Conservation (phyloP, 176 grass and related monocot genomes). For the Thinopyrum elongatum region DNA sequence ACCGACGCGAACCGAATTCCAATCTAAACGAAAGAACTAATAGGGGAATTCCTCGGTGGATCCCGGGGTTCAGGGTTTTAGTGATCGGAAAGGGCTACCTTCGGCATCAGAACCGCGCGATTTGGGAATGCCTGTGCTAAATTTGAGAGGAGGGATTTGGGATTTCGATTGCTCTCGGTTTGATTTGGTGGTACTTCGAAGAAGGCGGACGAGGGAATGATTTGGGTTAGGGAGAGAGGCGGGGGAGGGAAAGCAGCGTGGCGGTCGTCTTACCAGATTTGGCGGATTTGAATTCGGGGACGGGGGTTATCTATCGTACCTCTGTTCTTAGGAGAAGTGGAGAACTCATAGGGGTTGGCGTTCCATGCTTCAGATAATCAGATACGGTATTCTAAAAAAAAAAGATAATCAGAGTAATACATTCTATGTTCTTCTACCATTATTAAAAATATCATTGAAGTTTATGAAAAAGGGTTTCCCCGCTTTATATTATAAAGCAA, state of each 20-base stretch:
- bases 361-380: too few species aligned
- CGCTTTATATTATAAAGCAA: too few species aligned
- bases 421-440: too few species aligned
- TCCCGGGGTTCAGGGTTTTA: not conserved
- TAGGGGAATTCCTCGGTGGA: not conserved
- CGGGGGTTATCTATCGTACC: not conserved
- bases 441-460: too few species aligned
- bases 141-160: not conserved
- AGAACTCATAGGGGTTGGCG: too few species aligned
- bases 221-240: constrained; percentile 21
- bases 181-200: not conserved
- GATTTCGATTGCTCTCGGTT: not conserved
- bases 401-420: too few species aligned
- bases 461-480: too few species aligned
- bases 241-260: not conserved
- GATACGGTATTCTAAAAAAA: too few species aligned
- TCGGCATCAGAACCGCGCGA: constrained; percentile 8
- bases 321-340: too few species aligned
- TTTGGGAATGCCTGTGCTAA: constrained; percentile 12
- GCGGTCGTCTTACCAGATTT: not conserved
- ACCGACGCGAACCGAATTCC: not conserved
- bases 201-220: not conserved
- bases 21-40: not conserved
- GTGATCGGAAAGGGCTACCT: constrained; percentile 14
- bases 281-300: constrained; percentile 9